A percentile compares a stretch with the other conserved stretches of the same genome.
These are phyloP conservation scores for Beta lomatogona DNA, from an alignment of 179 eudicot genomes.

Conservation along the genomic window DNA sequence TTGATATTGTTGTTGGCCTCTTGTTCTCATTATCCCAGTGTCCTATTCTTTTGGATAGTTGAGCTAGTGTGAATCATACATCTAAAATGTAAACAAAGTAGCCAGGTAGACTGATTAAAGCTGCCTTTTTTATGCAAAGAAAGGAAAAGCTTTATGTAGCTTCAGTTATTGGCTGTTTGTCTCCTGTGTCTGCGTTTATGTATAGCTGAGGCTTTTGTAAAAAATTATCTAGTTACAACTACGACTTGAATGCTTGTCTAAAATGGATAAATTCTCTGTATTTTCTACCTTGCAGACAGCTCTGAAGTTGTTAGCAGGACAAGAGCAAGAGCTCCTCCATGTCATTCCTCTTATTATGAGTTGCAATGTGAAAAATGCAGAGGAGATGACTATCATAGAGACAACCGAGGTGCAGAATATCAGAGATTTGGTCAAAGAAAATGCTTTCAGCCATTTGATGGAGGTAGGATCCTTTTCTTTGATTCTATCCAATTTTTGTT, in stretches of 20 bases:
- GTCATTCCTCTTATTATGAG: constrained; percentile 76
- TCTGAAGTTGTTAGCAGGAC: constrained; percentile 66
- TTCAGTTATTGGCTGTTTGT: constrained; percentile 6
- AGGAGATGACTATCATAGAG: constrained; percentile 45
- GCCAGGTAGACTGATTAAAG: not conserved
- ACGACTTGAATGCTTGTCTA: not conserved
- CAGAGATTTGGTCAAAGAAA: constrained; percentile 59
- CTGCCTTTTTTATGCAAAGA: not conserved
- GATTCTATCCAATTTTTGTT: not conserved
- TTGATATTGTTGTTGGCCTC: not conserved
- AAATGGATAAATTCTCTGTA: constrained; percentile 23
- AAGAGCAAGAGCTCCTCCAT: constrained; percentile 56
- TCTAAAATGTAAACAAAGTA: not conserved
- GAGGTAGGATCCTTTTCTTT: constrained; percentile 55
- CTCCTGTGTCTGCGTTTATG: not conserved
- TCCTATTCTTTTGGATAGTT: not conserved
- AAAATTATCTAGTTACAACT: not conserved
- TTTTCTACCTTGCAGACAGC: constrained; percentile 61
- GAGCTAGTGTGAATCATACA: not conserved
- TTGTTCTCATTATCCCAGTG: not conserved
- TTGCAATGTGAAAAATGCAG: constrained; percentile 44
- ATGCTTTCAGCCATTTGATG: constrained; percentile 90
- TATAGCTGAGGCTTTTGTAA: not conserved
- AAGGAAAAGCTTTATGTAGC: constrained; percentile 9
- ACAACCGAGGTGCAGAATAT: constrained; percentile 44